These are phyloP conservation scores for Saccharomyces mikatae DNA, from an alignment of 805 yeast genomes.

Conservation along the genomic window DNA sequence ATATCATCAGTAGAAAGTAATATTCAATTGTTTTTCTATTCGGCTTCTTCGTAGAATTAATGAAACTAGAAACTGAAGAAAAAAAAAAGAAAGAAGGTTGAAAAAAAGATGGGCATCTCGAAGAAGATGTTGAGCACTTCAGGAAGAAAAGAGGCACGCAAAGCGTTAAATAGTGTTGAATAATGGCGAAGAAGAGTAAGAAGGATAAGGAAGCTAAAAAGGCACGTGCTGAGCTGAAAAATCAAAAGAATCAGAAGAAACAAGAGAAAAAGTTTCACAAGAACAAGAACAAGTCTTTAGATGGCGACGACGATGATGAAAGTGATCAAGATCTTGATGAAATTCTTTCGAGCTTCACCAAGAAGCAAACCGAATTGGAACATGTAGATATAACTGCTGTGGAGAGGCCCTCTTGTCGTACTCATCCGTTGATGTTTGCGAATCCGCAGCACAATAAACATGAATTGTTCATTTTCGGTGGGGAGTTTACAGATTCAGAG, in stretches of 20 bases:
- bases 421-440: conserved; percentile 68
- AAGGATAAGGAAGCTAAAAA: conserved; percentile 87
- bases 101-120: not conserved
- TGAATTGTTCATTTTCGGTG: conserved; percentile 84
- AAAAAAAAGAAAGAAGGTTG: not conserved
- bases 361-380: conserved; percentile 71
- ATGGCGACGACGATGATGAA: conserved; percentile 68
- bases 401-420: conserved; percentile 56
- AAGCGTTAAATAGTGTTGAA: not conserved
- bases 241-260: conserved; percentile 65
- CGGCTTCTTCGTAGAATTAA: not conserved
- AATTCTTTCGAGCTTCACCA: conserved; percentile 65
- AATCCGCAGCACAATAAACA: conserved; percentile 66
- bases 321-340: conserved; percentile 85
- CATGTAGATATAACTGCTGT: conserved; percentile 56
- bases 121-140: not conserved
- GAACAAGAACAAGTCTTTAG: conserved; percentile 57
- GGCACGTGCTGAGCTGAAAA: conserved; percentile 78
- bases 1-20: not conserved
- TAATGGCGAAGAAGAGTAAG: conserved; percentile 82
- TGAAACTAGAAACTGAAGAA: not conserved
- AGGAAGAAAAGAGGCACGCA: not conserved
- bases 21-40: not conserved
- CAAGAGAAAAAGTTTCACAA: conserved; percentile 46
- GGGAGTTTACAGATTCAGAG: conserved; percentile 53